Percentiles rank a stretch among this genome's conserved stretches.
Conservation (phyloP, 2,329 filamentous ascomycete species). For the Purpureocillium takamizusanense region DNA sequence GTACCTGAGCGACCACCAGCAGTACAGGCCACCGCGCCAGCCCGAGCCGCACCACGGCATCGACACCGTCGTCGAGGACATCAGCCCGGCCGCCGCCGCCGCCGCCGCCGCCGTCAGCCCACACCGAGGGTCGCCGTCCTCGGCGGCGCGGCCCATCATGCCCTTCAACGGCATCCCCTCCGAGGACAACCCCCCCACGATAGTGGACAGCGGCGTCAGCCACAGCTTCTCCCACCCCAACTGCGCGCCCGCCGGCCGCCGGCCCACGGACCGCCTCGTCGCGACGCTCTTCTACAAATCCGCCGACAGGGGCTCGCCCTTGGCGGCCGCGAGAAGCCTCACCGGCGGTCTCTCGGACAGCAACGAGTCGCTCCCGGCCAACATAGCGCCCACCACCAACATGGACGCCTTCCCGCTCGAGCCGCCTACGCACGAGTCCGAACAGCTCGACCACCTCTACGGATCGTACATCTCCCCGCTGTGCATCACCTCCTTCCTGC, state of each 20-base stretch:
- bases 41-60: constrained; percentile 52
- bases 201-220: constrained; percentile 53
- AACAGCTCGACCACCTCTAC: constrained; percentile 56
- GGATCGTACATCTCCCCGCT: constrained; percentile 57
- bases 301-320: constrained; percentile 9
- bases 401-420: constrained; percentile 52
- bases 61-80: constrained; percentile 54
- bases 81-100: not conserved
- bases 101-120: constrained; percentile 28
- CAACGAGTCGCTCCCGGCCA: constrained; percentile 31
- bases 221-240: constrained; percentile 56
- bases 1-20: constrained; percentile 54
- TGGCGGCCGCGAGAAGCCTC: constrained; percentile 13
- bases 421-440: constrained; percentile 41
- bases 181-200: constrained; percentile 46
- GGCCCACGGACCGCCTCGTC: constrained; percentile 41
- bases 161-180: constrained; percentile 54
- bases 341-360: constrained; percentile 13
- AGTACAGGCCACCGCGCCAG: constrained; percentile 48
- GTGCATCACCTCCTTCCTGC: constrained; percentile 57
- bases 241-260: constrained; percentile 44
- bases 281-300: constrained; percentile 56
- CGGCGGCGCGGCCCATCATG: constrained; percentile 25
- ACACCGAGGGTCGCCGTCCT: constrained; percentile 13
- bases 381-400: constrained; percentile 51